A percentile compares a stretch with the other conserved stretches of the same genome.
Conservation (phyloP, 305 asterid species). For the Fraxinus floribunda region DNA sequence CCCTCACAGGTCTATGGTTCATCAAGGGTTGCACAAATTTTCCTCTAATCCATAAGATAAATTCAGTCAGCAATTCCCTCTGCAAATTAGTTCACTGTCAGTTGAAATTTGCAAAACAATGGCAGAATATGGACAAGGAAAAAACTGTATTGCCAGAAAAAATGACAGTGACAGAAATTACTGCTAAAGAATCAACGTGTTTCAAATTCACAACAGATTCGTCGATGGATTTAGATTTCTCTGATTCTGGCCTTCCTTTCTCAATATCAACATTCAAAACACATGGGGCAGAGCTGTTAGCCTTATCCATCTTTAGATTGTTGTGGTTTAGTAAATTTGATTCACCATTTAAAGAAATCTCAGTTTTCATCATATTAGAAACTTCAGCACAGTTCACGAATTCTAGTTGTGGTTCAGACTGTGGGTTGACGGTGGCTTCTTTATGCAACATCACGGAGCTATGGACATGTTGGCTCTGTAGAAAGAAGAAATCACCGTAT, state of each 20-base stretch:
- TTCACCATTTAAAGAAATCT: constrained; percentile 35
- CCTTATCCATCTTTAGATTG: constrained; percentile 39
- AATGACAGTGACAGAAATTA: constrained; percentile 26
- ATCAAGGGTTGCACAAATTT: constrained; percentile 72
- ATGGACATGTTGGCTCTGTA: constrained; percentile 47
- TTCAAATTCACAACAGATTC: constrained; percentile 40
- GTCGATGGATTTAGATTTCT: constrained; percentile 33
- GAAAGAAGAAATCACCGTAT: constrained; percentile 4
- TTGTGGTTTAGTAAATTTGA: constrained; percentile 34
- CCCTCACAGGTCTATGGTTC: constrained; percentile 60
- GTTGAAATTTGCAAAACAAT: constrained; percentile 1
- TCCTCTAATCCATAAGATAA: constrained; percentile 66
- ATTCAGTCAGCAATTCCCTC: constrained; percentile 66
- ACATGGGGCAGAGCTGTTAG: constrained; percentile 35
- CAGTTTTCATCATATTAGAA: constrained; percentile 40
- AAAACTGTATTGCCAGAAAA: not conserved
- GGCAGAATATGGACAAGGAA: not conserved
- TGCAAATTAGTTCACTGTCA: constrained; percentile 33
- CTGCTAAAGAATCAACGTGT: constrained; percentile 50
- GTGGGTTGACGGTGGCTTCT: constrained; percentile 35
- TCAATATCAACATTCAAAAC: constrained; percentile 50
- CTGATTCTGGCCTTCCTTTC: constrained; percentile 53
- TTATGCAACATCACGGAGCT: constrained; percentile 39
- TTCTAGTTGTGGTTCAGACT: constrained; percentile 32
- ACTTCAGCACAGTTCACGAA: constrained; percentile 27